These are phyloP conservation scores for Mollisiaceae sp. DNA, from an alignment of 2,329 filamentous ascomycete genomes.

Conservation along the genomic window DNA sequence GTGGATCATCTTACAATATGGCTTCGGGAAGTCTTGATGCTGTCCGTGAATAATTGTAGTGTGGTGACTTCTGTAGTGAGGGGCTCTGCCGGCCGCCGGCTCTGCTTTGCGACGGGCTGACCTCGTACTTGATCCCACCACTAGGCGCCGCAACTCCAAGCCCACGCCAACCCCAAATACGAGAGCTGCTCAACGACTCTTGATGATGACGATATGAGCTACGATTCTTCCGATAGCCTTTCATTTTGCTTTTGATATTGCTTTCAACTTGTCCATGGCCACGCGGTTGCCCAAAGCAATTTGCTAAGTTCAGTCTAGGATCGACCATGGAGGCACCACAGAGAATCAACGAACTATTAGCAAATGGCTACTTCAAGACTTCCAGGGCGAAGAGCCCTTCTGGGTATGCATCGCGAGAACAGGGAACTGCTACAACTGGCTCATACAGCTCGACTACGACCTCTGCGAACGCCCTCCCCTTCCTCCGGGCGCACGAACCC, in stretches of 20 bases:
- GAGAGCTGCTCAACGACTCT: constrained; percentile 6
- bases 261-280: constrained; percentile 19
- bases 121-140: constrained; percentile 7
- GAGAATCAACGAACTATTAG: constrained; percentile 43
- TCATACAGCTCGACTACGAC: constrained; percentile 18
- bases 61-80: constrained; percentile 5
- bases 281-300: constrained; percentile 1
- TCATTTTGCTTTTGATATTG: not conserved
- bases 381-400: constrained; percentile 46
- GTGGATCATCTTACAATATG: constrained; percentile 20
- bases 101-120: constrained; percentile 5
- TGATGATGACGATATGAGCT: constrained; percentile 14
- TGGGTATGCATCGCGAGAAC: constrained; percentile 37
- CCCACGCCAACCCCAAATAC: constrained; percentile 22
- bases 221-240: constrained; percentile 13
- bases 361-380: constrained; percentile 55
- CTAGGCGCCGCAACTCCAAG: constrained; percentile 12
- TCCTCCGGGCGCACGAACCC: constrained; percentile 21
- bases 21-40: constrained; percentile 9
- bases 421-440: constrained; percentile 6
- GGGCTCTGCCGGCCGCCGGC: not conserved
- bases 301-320: constrained; percentile 19
- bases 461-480: constrained; percentile 18
- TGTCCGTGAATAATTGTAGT: constrained; percentile 17
- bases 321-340: constrained; percentile 32